Percentiles rank a stretch among this genome's conserved stretches.
These are phyloP conservation scores for Pneumocystis murina DNA, from an alignment of 1,139 yeast genomes.

Conservation along the genomic window DNA sequence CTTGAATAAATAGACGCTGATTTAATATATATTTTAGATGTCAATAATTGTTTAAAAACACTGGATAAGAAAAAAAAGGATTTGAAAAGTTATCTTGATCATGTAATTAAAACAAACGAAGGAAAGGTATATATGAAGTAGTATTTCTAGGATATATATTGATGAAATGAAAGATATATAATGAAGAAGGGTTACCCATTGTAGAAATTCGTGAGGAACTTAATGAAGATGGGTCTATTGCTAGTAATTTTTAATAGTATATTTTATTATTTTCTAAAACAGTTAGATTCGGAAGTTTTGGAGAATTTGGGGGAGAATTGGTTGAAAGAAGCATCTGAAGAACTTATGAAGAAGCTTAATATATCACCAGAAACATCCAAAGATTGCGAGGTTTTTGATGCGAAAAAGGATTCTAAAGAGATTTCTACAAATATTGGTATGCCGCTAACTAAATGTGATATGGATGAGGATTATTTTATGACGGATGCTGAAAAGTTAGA, in stretches of 20 bases:
- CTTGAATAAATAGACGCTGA: too few species aligned
- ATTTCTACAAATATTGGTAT: not conserved
- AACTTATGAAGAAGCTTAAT: not conserved
- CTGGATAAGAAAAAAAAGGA: not conserved
- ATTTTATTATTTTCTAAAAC: not conserved
- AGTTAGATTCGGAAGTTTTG: not conserved
- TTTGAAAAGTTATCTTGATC: not conserved
- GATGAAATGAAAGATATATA: not conserved
- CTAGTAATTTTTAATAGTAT: not conserved
- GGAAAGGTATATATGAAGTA: not conserved
- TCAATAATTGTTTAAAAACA: not conserved
- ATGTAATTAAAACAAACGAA: not conserved
- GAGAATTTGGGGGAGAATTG: not conserved
- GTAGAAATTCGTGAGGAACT: not conserved
- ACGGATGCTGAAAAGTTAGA: not conserved
- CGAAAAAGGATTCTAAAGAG: not conserved
- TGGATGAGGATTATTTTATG: too few species aligned
- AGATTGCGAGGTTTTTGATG: not conserved
- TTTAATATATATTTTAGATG: not conserved
- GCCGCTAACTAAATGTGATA: not conserved
- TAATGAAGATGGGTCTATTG: not conserved
- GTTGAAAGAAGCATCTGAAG: not conserved
- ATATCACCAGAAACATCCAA: not conserved
- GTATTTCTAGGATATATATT: not conserved
- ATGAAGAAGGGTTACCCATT: not conserved